Base-by-base conservation (phyloP, 129 eudicot species). In the Flaveria sonorensis region DNA sequence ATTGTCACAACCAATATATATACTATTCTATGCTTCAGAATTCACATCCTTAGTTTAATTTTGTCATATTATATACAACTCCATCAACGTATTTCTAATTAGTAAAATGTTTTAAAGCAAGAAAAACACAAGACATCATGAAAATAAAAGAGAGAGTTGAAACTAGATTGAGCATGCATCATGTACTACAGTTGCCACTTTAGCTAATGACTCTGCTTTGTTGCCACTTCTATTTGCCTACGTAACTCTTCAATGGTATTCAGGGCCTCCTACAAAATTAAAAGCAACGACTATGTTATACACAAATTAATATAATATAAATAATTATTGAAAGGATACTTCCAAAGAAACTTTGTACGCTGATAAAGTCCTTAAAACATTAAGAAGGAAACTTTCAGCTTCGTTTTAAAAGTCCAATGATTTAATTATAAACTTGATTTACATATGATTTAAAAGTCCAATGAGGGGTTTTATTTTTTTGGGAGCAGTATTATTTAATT, bases 201-300 rank as follows among this genome's bases (percentile, higher is more conserved):
- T 70, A 74, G 42, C 48, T 39, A 67, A 70, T 40, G 3, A 47
- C 48, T 47, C 16, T 60, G 73, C 19, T 72, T 62, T 76, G 75
- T 68, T 14, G 76, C 77, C 71, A 66, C 60, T 71, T 79, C 77
- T 50, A 84, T 78, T 40, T 81, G 80, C 68, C 45, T 40, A 6
- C 59, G 73, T 72, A 85, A 77, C 69, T 79, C 85, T 76, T 82
- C 77, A 24, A 79, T 68, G 53, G 73, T 79, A 64, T 72, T 77
- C 46, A 23, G 68, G 71, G 88, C 92, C 66, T 60, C 87, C 92
- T 87, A 69, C 66, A 74, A 16, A 14, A 51, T 51, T 47, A 47
- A 2, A 46, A 46, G 10, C 11, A 47, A 28, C 26, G 32, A 28
- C 32, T 28, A 2, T 28, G 32, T 28, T 28, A 28, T 28, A 28